These are phyloP conservation scores for Naganishia antarctica DNA, from an alignment of 768 basidiomycete species.

Conservation along the genomic window DNA sequence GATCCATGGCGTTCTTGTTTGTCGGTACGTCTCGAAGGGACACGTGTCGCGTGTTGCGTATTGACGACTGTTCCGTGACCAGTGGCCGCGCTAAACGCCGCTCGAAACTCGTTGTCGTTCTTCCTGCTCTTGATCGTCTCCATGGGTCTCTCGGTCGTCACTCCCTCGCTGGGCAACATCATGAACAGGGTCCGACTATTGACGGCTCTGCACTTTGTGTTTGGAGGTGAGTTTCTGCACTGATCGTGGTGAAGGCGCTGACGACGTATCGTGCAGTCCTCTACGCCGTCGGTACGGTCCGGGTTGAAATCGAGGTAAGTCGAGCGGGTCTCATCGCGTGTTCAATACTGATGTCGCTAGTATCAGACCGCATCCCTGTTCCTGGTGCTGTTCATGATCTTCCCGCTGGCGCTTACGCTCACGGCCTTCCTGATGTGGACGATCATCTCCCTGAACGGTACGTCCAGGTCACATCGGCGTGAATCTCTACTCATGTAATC, in stretches of 20 bases:
- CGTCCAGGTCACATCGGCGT: slow-evolving; percentile 29
- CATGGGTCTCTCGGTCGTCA: slow-evolving; percentile 84
- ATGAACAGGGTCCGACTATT: slow-evolving; percentile 81
- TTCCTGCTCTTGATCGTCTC: slow-evolving; percentile 91
- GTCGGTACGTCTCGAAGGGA: slow-evolving; percentile 75
- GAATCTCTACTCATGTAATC: neutral
- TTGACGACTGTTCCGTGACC: no score
- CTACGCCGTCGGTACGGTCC: slow-evolving; percentile 91
- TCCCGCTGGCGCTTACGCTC: slow-evolving; percentile 91
- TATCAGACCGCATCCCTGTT: slow-evolving; percentile 70
- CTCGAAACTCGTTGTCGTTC: slow-evolving; percentile 83
- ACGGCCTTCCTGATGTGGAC: slow-evolving; percentile 96
- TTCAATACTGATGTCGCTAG: neutral
- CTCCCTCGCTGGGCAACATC: slow-evolving; percentile 74
- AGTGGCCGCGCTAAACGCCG: slow-evolving; percentile 95
- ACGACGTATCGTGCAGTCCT: slow-evolving; percentile 56
- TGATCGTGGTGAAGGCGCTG: neutral
- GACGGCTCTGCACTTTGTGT: slow-evolving; percentile 80
- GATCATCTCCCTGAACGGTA: slow-evolving; percentile 80
- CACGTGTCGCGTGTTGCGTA: no score
- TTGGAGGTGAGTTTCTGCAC: slow-evolving; percentile 71
- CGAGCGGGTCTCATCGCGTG: neutral
- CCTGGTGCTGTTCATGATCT: slow-evolving; percentile 78
- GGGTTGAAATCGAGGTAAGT: slow-evolving; percentile 70
- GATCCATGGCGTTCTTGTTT: slow-evolving; percentile 74